Evolutionary conservation across 2,329 filamentous ascomycete species (phyloP), one percentile per base, ranked within the genome.

Genomic region (Ophiostoma australiae): DNA sequence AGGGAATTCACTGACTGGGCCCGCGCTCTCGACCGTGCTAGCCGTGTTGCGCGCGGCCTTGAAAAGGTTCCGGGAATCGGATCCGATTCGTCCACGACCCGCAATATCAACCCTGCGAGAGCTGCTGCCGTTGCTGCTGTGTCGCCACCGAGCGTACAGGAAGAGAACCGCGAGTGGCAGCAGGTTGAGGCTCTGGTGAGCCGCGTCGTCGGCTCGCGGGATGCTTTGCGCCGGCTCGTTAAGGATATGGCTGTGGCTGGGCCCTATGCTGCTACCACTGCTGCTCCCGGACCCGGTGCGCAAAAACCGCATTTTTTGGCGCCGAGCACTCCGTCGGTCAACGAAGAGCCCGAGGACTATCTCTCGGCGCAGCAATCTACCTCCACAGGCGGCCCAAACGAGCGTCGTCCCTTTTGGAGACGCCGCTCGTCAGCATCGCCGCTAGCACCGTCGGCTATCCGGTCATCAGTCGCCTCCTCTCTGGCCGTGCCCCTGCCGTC

Each of bases 1-100:
- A 91, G 90, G 74, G 94, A 98, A 73, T 99, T 97, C 78, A 85
- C 87, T 67, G 90, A 91, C 23, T 99, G 95, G 95, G 93, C 90
- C 67, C 85, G 86, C 67, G 94, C 94, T 0, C 82, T 99, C 69
- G 93, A 97, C 79, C 90, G 87, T 74, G 94, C 94, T 4, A 91
- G 92, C 73, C 86, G 90, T 72, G 82, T 87, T 72, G 86, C 89
- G 15, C 81, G 87, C 72, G 86, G 86, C 1, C 75, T 85, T 39
- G 85, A 88, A 75, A 66, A 73, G 35, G 10, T 69, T 3, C 69
- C 70, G 27, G 61, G 68, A 4, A 8, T 31, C n/a, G 37, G n/a
- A 6, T 15, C n/a, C n/a, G 61, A 37, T 10, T 48, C 13, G 41
- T 35, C 13, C 15, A 8, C n/a, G 11, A 39, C n/a, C 13, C 33